Percentiles rank a stretch among this genome's conserved stretches.
These are phyloP conservation scores for Calophaca sinica DNA, from an alignment of 306 rosid species.

Conservation along the genomic window DNA sequence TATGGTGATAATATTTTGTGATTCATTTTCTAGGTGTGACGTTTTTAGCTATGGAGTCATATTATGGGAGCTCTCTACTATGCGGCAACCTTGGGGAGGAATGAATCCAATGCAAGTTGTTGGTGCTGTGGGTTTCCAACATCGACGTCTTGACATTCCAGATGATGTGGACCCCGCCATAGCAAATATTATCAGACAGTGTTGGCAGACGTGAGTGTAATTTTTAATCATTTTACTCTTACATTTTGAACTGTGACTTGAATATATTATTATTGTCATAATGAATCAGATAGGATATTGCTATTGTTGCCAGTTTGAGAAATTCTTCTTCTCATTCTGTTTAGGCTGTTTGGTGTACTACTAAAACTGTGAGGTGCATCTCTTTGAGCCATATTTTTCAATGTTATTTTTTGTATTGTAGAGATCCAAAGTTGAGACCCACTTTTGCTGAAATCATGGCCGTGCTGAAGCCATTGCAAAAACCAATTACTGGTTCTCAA, in stretches of 20 bases:
- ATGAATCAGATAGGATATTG: constrained; percentile 17
- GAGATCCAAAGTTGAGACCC: constrained; percentile 94
- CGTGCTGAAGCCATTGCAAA: constrained; percentile 90
- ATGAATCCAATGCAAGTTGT: constrained; percentile 99
- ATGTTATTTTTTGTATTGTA: constrained; percentile 48
- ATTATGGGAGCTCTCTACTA: constrained; percentile 91
- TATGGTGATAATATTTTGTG: constrained; percentile 25
- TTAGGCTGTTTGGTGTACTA: neutral
- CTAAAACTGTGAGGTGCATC: too few relatives aligned
- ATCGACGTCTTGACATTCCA: constrained; percentile 99
- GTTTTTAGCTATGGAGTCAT: constrained; percentile 97
- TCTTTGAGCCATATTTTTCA: too few relatives aligned
- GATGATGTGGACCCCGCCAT: constrained; percentile 74
- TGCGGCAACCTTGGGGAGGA: constrained; percentile 99
- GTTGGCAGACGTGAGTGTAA: constrained; percentile 96
- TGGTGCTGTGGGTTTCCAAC: constrained; percentile 99
- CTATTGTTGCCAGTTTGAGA: constrained; percentile 6
- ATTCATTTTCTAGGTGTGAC: constrained; percentile 69
- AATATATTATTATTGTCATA: neutral
- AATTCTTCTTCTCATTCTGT: constrained; percentile 7
- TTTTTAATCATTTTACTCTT: constrained; percentile 23
- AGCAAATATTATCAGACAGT: constrained; percentile 78
- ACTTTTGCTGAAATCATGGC: constrained; percentile 95
- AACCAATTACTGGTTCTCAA: constrained; percentile 71
- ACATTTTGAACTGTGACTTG: constrained; percentile 13